Evolutionary conservation across 2,329 filamentous ascomycete genomes (phyloP), one percentile per base, ranked within the genome.

Genomic region (Geosmithia morbida): DNA sequence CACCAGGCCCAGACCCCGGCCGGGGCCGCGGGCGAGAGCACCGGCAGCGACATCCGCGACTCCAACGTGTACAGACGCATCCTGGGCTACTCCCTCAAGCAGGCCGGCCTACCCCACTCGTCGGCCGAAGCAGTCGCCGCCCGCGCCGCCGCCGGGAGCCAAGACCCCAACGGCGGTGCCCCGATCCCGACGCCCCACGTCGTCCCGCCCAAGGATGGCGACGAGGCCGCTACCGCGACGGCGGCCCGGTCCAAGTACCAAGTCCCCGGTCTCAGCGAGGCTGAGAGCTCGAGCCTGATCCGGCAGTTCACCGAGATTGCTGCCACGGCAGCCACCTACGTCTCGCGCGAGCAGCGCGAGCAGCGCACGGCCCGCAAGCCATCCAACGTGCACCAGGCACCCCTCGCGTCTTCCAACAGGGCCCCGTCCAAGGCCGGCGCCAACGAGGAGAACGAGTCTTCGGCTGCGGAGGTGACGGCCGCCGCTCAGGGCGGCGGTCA

Each of bases 291-390:
- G 54, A 76, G 76, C 30, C 71, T 97, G 16, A 81, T 87, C 19
- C 85, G 87, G 44, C 87, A 94, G 57, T 87, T 97, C 16, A 87
- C 88, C 3, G 92, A 97, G 65, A 86, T 97, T 61, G 90, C 90
- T 7, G 90, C 92, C 7, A 92, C 89, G 1, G 89, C 89, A 17
- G 89, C 87, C 1, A 83, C 88, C 2, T 79, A 94, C 52, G 90
- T 89, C 44, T 86, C 89, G 42, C 78, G 86, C 51, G 88, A 96
- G 65, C 22, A 26, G 42, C 78, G 86, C 51, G 88, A 96, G 65
- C 22, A 26, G 33, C 64, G 68, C 37, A 59, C 62, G 42, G 50
- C 61, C 17, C 67, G 68, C 45, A 68, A 66, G 50, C 52, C 60
- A 16, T 69, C 69, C 13, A 11, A 19, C 18, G 17, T 16, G 37